Percentiles rank a stretch among this genome's conserved stretches.
Conservation (phyloP, 768 basidiomycete species). For the Sporobolomyces pararoseus region DNA sequence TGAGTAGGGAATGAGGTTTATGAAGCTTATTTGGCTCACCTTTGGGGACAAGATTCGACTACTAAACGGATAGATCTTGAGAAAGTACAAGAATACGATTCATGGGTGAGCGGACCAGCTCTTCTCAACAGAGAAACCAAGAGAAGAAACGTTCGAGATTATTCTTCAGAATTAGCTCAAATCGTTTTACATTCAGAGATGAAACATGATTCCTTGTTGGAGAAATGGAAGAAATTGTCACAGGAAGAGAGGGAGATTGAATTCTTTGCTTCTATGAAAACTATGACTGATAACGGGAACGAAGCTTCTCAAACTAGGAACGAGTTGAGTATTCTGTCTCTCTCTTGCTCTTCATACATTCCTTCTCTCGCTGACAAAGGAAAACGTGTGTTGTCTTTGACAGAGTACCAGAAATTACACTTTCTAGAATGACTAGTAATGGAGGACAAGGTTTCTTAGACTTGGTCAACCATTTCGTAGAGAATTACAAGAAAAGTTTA, state of each 20-base stretch:
- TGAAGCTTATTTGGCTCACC: slow-evolving; percentile 14
- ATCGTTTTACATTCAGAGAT: slow-evolving; percentile 6
- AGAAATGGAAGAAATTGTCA: background rate
- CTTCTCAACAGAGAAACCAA: slow-evolving; percentile 14
- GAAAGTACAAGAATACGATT: background rate
- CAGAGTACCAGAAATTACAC: slow-evolving; percentile 17
- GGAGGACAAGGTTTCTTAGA: slow-evolving; percentile 12
- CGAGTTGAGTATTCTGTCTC: too few relatives aligned
- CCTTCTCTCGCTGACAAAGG: too few relatives aligned
- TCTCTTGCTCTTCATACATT: too few relatives aligned
- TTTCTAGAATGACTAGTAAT: background rate
- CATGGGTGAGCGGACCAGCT: slow-evolving; percentile 6
- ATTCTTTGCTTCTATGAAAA: slow-evolving; percentile 10
- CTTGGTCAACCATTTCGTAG: slow-evolving; percentile 18
- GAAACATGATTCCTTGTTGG: slow-evolving; percentile 5
- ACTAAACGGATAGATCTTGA: slow-evolving; percentile 15
- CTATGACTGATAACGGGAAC: slow-evolving; percentile 13
- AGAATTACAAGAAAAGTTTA: slow-evolving; percentile 5
- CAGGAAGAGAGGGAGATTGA: background rate
- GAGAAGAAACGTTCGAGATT: slow-evolving; percentile 11
- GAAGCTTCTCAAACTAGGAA: slow-evolving; percentile 14
- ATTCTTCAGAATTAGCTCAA: slow-evolving; percentile 1
- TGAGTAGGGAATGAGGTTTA: slow-evolving; percentile 7
- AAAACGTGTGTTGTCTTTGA: too few relatives aligned
- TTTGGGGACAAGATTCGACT: slow-evolving; percentile 9